phyloP scores from a whole-genome alignment of 805 yeast species.

The Lipomyces yamanashiensis region DNA sequence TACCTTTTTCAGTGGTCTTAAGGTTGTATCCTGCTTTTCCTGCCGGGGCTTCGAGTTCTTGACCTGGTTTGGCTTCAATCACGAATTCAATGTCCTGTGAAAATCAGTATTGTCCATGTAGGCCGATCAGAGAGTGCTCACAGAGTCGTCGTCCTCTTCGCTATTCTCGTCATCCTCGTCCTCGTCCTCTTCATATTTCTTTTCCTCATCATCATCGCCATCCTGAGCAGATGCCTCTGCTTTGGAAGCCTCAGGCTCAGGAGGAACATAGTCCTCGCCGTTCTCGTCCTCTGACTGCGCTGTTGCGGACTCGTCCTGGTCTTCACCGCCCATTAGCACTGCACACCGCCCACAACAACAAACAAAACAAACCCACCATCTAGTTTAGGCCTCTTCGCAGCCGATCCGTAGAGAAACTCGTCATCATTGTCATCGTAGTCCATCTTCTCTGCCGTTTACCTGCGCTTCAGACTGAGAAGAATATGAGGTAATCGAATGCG shows the following conservation, averaged over 20 bases:
- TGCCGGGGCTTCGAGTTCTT: conserved; percentile 42
- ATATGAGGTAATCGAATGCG: conserved; percentile 2
- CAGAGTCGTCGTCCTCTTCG: conserved; percentile 47
- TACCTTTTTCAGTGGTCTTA: conserved; percentile 39
- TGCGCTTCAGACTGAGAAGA: background rate
- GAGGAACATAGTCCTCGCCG: conserved; percentile 52
- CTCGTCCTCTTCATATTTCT: background rate
- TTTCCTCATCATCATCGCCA: background rate
- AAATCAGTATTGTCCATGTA: background rate
- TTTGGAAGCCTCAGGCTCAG: conserved; percentile 42
- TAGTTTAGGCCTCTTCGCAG: conserved; percentile 44
- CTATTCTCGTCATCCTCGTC: conserved; percentile 35
- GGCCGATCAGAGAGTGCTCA: background rate
- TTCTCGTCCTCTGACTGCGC: conserved; percentile 43
- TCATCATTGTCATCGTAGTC: conserved; percentile 63
- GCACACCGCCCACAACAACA: background rate
- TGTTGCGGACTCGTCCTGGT: conserved; percentile 23
- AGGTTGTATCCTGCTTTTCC: conserved; percentile 36
- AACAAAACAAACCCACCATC: conserved; percentile 20
- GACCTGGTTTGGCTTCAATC: conserved; percentile 55
- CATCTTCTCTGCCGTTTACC: background rate
- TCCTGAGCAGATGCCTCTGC: conserved; percentile 4
- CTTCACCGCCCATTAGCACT: conserved; percentile 9
- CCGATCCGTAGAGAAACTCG: conserved; percentile 64
- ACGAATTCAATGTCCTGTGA: conserved; percentile 77